These are phyloP conservation scores for Lactarius quietus DNA, from an alignment of 768 basidiomycete genomes.

Conservation along the genomic window DNA sequence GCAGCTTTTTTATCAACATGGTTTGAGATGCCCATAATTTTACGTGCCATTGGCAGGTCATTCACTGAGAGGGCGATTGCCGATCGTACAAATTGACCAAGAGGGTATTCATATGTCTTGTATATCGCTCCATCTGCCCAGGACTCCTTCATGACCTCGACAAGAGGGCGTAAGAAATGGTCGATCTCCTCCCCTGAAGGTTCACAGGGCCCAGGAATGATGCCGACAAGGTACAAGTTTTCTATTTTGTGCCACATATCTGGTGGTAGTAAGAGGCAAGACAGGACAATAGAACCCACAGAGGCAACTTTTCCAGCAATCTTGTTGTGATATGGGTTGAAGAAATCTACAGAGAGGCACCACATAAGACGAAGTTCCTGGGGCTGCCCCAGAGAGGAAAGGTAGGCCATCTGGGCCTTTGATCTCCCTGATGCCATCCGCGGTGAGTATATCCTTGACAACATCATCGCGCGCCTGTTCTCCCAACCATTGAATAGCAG, in stretches of 20 bases:
- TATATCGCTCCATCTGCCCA: slow-evolving; percentile 36
- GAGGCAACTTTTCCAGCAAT: too few species aligned
- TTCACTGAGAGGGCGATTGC: slow-evolving; percentile 7
- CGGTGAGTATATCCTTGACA: too few species aligned
- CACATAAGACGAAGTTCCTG: too few species aligned
- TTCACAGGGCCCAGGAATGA: slow-evolving; percentile 40
- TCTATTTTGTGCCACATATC: slow-evolving; percentile 35
- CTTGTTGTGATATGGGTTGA: too few species aligned
- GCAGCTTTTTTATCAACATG: neutral
- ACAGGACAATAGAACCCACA: slow-evolving; percentile 33
- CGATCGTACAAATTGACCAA: neutral
- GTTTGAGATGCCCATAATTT: slow-evolving; percentile 1
- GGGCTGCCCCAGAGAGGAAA: too few species aligned
- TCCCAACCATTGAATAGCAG: neutral
- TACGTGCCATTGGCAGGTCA: slow-evolving; percentile 1
- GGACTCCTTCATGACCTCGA: slow-evolving; percentile 36
- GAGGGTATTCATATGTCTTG: neutral
- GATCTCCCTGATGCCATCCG: too few species aligned
- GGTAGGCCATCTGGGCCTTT: too few species aligned
- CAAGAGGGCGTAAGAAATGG: slow-evolving; percentile 37
- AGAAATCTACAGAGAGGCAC: too few species aligned
- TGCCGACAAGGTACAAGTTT: too few species aligned
- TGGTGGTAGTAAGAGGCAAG: slow-evolving; percentile 37
- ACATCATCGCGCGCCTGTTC: neutral
- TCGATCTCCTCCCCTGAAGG: slow-evolving; percentile 36